Conservation (phyloP, 129 eudicot genomes). For the Heracleum sosnowskyi region DNA sequence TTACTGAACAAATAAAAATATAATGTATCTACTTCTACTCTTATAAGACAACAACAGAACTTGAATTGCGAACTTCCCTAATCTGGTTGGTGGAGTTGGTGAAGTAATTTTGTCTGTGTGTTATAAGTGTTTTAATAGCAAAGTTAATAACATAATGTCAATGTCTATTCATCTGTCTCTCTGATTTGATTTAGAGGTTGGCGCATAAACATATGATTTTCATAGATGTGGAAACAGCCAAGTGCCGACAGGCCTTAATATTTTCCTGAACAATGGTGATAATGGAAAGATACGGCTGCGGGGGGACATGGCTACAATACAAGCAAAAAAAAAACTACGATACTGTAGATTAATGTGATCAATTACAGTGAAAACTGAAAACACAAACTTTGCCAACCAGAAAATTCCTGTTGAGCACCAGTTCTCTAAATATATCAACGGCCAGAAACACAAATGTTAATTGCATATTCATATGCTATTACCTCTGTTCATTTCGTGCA, state of each 20-base stretch:
- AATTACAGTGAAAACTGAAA: background rate
- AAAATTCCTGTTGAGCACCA: background rate
- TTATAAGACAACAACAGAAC: background rate
- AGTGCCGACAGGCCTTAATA: background rate
- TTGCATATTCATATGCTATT: background rate
- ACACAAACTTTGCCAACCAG: background rate
- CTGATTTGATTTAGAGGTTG: background rate
- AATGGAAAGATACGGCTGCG: background rate
- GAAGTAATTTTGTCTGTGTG: background rate
- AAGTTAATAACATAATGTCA: background rate
- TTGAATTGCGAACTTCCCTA: background rate
- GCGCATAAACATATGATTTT: background rate
- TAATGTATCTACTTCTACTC: background rate
- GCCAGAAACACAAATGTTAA: background rate
- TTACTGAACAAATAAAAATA: background rate
- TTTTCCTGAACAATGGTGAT: background rate
- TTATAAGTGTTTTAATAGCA: background rate
- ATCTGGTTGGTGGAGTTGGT: background rate
- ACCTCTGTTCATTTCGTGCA: background rate
- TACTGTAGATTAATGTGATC: background rate
- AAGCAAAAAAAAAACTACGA: background rate
- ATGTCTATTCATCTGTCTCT: background rate
- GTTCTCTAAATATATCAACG: background rate
- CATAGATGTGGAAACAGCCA: background rate
- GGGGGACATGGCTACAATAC: background rate